Conservation (phyloP, 208 protist genomes). For the Leishmania turanica region DNA sequence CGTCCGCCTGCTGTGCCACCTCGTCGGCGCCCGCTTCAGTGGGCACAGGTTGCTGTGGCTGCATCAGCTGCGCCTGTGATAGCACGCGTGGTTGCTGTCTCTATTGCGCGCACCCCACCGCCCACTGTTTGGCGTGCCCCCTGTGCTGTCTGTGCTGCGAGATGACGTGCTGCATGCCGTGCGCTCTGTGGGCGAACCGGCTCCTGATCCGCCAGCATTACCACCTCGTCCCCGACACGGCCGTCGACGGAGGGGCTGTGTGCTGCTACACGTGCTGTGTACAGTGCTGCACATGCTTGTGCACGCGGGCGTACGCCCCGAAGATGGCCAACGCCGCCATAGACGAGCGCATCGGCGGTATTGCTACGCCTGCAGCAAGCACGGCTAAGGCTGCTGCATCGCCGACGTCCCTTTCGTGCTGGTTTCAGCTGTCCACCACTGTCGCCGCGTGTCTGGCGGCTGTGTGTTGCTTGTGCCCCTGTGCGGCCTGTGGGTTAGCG, state of each 20-base stretch:
- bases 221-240: constrained; percentile 33
- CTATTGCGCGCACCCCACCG: constrained; percentile 32
- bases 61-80: constrained; percentile 18
- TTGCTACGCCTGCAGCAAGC: background rate
- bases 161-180: constrained; percentile 47
- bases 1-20: background rate
- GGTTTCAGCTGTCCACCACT: constrained; percentile 31
- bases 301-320: background rate
- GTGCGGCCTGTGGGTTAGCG: constrained; percentile 40
- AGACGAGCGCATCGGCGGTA: background rate
- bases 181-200: constrained; percentile 52
- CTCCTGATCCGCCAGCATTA: constrained; percentile 58
- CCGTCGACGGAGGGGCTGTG: constrained; percentile 26
- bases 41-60: constrained; percentile 32
- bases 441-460: constrained; percentile 34
- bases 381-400: background rate
- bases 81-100: constrained; percentile 31
- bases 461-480: constrained; percentile 41
- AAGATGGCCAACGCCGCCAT: background rate
- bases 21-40: background rate
- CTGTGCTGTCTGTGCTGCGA: constrained; percentile 46
- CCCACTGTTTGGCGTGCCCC: constrained; percentile 35
- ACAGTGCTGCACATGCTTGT: constrained; percentile 26
- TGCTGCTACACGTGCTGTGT: constrained; percentile 43
- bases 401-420: constrained; percentile 26